A percentile compares a stretch with the other conserved stretches of the same genome.
Evolutionary conservation across 2,329 filamentous ascomycete species (phyloP).

Genomic region (Pyrenochaeta sp.): DNA sequence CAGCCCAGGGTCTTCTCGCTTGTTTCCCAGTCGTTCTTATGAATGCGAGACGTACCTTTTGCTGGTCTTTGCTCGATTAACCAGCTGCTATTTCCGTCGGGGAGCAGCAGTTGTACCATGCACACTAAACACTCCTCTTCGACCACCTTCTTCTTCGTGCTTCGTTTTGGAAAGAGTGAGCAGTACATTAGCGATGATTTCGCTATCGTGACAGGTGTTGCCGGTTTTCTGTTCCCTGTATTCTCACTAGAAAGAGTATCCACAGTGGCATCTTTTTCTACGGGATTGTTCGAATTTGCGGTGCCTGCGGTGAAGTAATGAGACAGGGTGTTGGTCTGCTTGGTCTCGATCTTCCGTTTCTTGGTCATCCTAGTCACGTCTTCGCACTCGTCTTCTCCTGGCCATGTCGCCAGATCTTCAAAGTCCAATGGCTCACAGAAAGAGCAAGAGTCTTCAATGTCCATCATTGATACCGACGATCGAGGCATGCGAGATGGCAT

Average conservation of each 20-base stretch:
- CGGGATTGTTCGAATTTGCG: slow-evolving; percentile 19
- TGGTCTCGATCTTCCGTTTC: slow-evolving; percentile 31
- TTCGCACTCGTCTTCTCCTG: slow-evolving; percentile 23
- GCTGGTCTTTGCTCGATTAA: slow-evolving; percentile 47
- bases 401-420: slow-evolving; percentile 35
- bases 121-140: slow-evolving; percentile 46
- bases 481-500: slow-evolving; percentile 24
- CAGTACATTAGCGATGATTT: slow-evolving; percentile 36
- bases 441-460: slow-evolving; percentile 43
- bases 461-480: slow-evolving; percentile 13
- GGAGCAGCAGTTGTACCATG: slow-evolving; percentile 28
- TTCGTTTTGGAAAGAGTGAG: slow-evolving; percentile 45
- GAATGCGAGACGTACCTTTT: slow-evolving; percentile 32
- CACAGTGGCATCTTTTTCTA: slow-evolving; percentile 8
- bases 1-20: too few species aligned
- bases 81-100: slow-evolving; percentile 32
- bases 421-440: slow-evolving; percentile 38
- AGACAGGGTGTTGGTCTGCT: slow-evolving; percentile 36
- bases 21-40: too few species aligned
- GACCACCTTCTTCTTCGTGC: slow-evolving; percentile 42
- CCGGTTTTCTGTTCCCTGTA: slow-evolving; percentile 35
- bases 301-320: slow-evolving; percentile 37
- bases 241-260: slow-evolving; percentile 2
- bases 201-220: slow-evolving; percentile 6
- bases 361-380: slow-evolving; percentile 20